Conservation (phyloP, 805 yeast genomes). For the Lachancea sp. region DNA sequence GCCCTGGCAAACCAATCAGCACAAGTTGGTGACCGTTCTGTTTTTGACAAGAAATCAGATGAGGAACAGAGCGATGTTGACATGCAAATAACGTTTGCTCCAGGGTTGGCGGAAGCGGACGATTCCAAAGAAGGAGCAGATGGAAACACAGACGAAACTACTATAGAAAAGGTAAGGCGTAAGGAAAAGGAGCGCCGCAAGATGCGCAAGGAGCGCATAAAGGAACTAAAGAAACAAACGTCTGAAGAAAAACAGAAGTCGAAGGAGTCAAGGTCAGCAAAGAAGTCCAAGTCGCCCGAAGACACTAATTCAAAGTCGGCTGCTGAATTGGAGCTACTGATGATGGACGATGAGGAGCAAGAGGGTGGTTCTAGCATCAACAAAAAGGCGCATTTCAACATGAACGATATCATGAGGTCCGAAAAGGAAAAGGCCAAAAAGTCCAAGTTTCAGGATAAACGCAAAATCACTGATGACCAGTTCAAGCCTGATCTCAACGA, state of each 20-base stretch:
- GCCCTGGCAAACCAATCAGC: conserved; percentile 43
- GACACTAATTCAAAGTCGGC: conserved; percentile 33
- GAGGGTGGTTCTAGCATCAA: conserved; percentile 31
- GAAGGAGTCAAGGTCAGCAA: conserved; percentile 27
- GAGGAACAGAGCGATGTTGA: conserved; percentile 65
- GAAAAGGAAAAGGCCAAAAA: conserved; percentile 58
- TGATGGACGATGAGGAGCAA: conserved; percentile 53
- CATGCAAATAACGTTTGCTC: conserved; percentile 94
- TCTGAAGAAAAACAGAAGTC: conserved; percentile 42
- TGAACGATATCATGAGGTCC: conserved; percentile 70
- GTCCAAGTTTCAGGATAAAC: conserved; percentile 39
- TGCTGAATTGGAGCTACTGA: conserved; percentile 69
- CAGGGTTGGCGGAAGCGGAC: conserved; percentile 55
- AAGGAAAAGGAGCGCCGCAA: conserved; percentile 92
- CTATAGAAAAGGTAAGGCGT: conserved; percentile 72
- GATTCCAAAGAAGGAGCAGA: conserved; percentile 30
- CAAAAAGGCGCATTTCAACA: conserved; percentile 59
- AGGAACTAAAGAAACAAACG: conserved; percentile 49
- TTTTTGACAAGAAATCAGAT: conserved; percentile 30
- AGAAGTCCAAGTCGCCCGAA: conserved; percentile 22
- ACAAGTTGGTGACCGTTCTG: conserved; percentile 31
- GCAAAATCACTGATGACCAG: conserved; percentile 46
- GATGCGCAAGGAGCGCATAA: conserved; percentile 70
- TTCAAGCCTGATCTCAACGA: conserved; percentile 72
- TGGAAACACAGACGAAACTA: conserved; percentile 49